These are phyloP conservation scores for Candida glucosophila DNA, from an alignment of 1,139 yeast genomes.

Conservation along the genomic window DNA sequence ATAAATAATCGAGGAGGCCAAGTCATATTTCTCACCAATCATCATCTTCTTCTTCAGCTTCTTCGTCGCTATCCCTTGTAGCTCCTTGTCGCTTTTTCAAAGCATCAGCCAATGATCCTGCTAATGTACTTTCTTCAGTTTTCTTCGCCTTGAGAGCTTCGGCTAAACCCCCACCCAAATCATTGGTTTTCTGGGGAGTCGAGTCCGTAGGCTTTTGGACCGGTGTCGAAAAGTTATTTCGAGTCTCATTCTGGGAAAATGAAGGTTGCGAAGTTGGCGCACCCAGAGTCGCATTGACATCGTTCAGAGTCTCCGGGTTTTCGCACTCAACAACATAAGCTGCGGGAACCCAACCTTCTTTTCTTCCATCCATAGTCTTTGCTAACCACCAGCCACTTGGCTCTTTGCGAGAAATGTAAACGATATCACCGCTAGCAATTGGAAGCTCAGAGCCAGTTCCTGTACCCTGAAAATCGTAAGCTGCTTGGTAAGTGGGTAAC, in stretches of 20 bases:
- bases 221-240: conserved; percentile 5
- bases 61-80: conserved; percentile 64
- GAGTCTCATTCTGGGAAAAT: conserved; percentile 4
- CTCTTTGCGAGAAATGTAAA: conserved; percentile 57
- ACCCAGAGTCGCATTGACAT: conserved; percentile 10
- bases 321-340: conserved; percentile 67
- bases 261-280: conserved; percentile 20
- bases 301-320: no score
- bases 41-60: conserved; percentile 65
- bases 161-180: conserved; percentile 61
- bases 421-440: conserved; percentile 63
- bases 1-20: no score
- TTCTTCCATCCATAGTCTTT: conserved; percentile 61
- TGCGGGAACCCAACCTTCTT: conserved; percentile 97
- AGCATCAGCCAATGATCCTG: conserved; percentile 87
- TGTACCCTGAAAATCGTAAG: conserved; percentile 86
- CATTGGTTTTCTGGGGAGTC: conserved; percentile 12
- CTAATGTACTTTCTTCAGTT: conserved; percentile 56
- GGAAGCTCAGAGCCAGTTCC: conserved; percentile 71
- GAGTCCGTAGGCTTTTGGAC: conserved; percentile 23
- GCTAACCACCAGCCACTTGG: conserved; percentile 93
- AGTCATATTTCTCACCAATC: conserved; percentile 24
- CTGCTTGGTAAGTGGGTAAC: conserved; percentile 74
- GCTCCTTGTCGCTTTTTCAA: conserved; percentile 77
- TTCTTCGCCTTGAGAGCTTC: conserved; percentile 65